Base-by-base conservation (phyloP, 805 yeast species). In the Schizosaccharomyces octosporus region DNA sequence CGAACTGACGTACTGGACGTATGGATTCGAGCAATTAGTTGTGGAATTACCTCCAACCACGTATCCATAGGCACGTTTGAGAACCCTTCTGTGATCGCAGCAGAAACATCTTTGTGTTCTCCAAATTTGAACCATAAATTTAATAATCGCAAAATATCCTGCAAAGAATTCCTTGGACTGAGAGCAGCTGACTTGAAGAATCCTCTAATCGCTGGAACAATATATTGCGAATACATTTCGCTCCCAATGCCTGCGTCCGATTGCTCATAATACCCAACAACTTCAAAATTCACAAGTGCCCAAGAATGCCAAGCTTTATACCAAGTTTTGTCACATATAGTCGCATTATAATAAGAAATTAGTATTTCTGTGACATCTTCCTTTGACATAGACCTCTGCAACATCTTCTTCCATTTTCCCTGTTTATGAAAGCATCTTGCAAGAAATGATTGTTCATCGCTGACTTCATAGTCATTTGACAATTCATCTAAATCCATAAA, bases 231-330 rank as follows among this genome's bases (percentile, higher is more conserved):
- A 29, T 89, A 82, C 27, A 84, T 74, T 62, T 81, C 65, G 59
- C 60, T 64, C 41, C 67, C 66, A 61, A 64, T 66, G 36, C 65
- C 69, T 4, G 62, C 59, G 17, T 64, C 64, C 17, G 62, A 64
- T 65, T 66, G 69, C 62, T 66, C 69, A 39, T 77, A 73, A 32
- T 84, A 75, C 0, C 95, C 84, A 27, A 90, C 84, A 0, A 93
- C 97, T 69, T 93, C 97, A 70, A 88, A 93, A 71, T 93, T 93
- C 0, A 97, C 97, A 68, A 93, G 75, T 0, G 98, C 98, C 99
- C 99, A 93, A 69, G 87, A 90, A 70, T 93, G 99, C 98, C 98
- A 93, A n/a, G 97, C 98, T 69, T 93, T 93, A 68, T 93, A 93
- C 96, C 98, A 93, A 27, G 80, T 78, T 48, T 80, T 77, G 69